A percentile compares a stretch with the other conserved stretches of the same genome.
Conservation (phyloP, 164 flowering plant genomes). For the Liquidambar formosana region DNA sequence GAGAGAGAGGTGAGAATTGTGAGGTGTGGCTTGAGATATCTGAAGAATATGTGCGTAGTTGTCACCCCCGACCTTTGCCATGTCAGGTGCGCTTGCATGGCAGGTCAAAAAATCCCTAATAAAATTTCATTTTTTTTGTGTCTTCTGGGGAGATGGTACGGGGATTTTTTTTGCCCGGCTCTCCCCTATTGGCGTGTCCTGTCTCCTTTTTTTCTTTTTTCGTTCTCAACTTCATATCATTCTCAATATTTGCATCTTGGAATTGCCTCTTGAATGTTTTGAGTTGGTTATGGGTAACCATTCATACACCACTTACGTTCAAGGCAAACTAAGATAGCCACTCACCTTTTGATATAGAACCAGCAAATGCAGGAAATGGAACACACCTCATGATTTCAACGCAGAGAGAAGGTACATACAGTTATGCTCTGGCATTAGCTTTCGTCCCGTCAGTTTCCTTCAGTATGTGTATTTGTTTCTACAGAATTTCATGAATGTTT, state of each 20-base stretch:
- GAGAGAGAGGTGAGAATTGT: neutral
- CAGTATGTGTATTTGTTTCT: no score
- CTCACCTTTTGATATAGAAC: neutral
- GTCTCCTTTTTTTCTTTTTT: neutral
- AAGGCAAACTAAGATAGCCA: neutral
- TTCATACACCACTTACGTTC: neutral
- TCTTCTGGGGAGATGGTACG: conserved; percentile 29
- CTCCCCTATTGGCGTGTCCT: conserved; percentile 18
- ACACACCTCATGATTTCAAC: neutral
- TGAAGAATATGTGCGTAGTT: neutral
- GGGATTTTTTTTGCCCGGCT: conserved; percentile 29
- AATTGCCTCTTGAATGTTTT: neutral
- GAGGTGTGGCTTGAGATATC: neutral
- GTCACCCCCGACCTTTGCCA: conserved; percentile 38
- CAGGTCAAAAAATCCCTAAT: conserved; percentile 34
- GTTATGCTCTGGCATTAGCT: no score
- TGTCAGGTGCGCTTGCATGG: conserved; percentile 60
- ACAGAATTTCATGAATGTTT: no score
- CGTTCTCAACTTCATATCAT: neutral
- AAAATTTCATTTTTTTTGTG: conserved; percentile 17
- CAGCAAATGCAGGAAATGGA: neutral
- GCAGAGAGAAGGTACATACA: neutral
- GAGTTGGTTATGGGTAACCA: neutral
- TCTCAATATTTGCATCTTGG: neutral
- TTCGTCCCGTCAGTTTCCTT: no score